Evolutionary conservation across 1,284 basidiomycete genomes (phyloP).

Genomic region (Chondrostereum purpureum): DNA sequence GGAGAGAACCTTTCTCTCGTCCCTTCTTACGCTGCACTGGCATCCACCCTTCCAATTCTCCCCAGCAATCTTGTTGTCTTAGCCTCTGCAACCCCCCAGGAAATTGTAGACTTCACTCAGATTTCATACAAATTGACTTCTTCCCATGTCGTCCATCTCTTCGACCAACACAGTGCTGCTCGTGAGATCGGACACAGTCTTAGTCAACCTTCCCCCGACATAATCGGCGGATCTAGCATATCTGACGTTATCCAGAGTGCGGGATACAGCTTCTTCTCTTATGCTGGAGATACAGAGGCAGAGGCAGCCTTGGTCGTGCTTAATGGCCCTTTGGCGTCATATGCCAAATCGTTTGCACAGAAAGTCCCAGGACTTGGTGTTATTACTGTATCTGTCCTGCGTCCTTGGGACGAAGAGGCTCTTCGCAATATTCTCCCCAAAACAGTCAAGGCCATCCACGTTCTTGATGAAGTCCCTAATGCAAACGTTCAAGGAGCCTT

Average conservation of each 20-base stretch:
- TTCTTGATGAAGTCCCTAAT: slow-evolving; percentile 70
- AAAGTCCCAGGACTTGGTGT: slow-evolving; percentile 46
- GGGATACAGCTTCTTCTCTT: slow-evolving; percentile 65
- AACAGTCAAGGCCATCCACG: slow-evolving; percentile 52
- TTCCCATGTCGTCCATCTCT: slow-evolving; percentile 71
- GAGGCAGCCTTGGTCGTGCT: slow-evolving; percentile 54
- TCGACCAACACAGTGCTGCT: slow-evolving; percentile 66
- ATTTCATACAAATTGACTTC: slow-evolving; percentile 58
- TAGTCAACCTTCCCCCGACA: slow-evolving; percentile 23
- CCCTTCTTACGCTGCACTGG: slow-evolving; percentile 65
- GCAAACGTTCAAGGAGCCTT: slow-evolving; percentile 56
- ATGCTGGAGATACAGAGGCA: slow-evolving; percentile 55
- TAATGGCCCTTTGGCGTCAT: slow-evolving; percentile 65
- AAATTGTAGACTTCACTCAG: slow-evolving; percentile 66
- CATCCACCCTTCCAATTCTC: slow-evolving; percentile 52
- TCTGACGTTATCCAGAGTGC: slow-evolving; percentile 41
- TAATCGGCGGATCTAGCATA: slow-evolving; percentile 27
- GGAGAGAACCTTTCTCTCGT: slow-evolving; percentile 65
- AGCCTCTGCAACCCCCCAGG: slow-evolving; percentile 76
- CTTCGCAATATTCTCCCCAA: slow-evolving; percentile 53
- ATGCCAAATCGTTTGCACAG: slow-evolving; percentile 28
- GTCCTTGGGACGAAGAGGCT: slow-evolving; percentile 67
- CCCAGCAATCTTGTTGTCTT: slow-evolving; percentile 70
- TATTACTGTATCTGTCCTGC: slow-evolving; percentile 65
- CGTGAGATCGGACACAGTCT: slow-evolving; percentile 63